Conservation (phyloP, 306 rosid genomes). For the Adenanthera pavonina region DNA sequence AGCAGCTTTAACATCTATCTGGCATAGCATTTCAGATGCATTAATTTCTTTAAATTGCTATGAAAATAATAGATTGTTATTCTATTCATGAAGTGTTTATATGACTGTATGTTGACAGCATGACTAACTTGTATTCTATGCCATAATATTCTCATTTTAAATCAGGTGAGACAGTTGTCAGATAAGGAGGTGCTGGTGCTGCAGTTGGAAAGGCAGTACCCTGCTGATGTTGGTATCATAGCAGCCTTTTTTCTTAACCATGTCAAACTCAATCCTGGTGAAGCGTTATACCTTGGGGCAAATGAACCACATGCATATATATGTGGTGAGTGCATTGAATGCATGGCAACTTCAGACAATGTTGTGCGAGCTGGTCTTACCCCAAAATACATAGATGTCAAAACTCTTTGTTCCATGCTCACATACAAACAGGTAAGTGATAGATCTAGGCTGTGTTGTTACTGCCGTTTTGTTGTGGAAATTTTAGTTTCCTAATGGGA, state of each 20-base stretch:
- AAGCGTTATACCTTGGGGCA: slow-evolving; percentile 84
- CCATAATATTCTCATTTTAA: slow-evolving; percentile 17
- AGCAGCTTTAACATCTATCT: neutral
- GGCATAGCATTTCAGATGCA: neutral
- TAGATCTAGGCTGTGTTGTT: slow-evolving; percentile 14
- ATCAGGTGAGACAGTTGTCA: slow-evolving; percentile 78
- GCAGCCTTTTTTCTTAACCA: slow-evolving; percentile 91
- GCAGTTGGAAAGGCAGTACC: slow-evolving; percentile 83
- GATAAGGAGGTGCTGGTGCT: slow-evolving; percentile 79
- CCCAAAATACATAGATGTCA: slow-evolving; percentile 85
- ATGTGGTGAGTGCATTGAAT: slow-evolving; percentile 81
- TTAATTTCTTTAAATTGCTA: slow-evolving; percentile 18
- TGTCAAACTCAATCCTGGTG: slow-evolving; percentile 88
- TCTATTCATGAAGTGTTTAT: neutral
- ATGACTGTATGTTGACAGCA: neutral
- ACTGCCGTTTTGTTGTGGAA: neutral
- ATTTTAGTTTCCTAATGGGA: neutral
- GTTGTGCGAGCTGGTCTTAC: slow-evolving; percentile 97
- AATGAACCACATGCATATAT: slow-evolving; percentile 94
- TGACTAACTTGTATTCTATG: neutral
- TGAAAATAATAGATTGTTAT: neutral
- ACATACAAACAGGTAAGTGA: slow-evolving; percentile 80
- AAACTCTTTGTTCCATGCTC: slow-evolving; percentile 94
- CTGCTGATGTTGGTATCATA: slow-evolving; percentile 81
- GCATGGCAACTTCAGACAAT: slow-evolving; percentile 99